Percentiles rank a stretch among this genome's conserved stretches.
phyloP scores from a whole-genome alignment of 75 land plant genomes.

The Azolla pinnata region DNA sequence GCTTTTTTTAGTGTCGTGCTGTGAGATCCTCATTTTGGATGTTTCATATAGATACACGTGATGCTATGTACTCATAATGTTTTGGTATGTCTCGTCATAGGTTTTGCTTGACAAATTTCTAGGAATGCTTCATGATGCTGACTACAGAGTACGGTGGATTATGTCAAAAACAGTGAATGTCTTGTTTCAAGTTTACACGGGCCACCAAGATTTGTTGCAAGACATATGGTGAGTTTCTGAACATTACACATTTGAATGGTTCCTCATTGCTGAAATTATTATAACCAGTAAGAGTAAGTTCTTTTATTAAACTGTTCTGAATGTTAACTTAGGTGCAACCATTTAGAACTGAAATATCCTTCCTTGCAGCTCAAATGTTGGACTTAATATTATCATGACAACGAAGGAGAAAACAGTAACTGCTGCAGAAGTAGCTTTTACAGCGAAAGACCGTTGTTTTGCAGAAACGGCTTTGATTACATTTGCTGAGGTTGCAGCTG shows the following conservation, averaged over 20 bases:
- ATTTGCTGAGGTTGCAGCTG: constrained; percentile 60
- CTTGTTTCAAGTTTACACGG: constrained; percentile 88
- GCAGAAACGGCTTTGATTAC: constrained; percentile 70
- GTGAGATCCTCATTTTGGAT: no score
- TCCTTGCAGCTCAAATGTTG: constrained; percentile 18
- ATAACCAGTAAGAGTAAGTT: neutral
- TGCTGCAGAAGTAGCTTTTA: constrained; percentile 28
- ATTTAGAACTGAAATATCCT: no score
- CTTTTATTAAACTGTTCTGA: neutral
- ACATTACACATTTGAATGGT: neutral
- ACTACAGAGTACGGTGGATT: constrained; percentile 66
- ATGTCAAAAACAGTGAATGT: constrained; percentile 43
- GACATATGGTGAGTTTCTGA: constrained; percentile 64
- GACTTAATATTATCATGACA: constrained; percentile 21
- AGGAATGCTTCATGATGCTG: constrained; percentile 54
- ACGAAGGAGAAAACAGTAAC: constrained; percentile 11
- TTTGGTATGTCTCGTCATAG: no score
- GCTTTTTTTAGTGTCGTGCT: no score
- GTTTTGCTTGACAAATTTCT: constrained; percentile 55
- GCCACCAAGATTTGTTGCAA: constrained; percentile 67
- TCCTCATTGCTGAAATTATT: neutral
- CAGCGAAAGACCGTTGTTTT: neutral
- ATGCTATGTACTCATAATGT: no score
- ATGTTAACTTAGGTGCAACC: no score
- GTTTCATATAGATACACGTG: no score